phyloP scores from a whole-genome alignment of 148 eudicot species.

The Nepenthes mirabilis region DNA sequence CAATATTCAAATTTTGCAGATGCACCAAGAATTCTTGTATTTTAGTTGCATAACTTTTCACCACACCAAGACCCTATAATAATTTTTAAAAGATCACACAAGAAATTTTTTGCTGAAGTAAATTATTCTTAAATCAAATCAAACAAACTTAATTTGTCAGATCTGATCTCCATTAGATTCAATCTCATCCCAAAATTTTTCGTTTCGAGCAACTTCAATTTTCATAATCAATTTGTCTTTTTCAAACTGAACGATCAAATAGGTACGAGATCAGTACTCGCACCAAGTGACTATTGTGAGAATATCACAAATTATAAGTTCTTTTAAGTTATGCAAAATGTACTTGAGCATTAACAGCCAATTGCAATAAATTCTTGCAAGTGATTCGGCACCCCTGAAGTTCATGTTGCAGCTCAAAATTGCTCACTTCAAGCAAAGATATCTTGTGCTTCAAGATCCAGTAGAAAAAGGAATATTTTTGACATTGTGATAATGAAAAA shows the following conservation, averaged over 20 bases:
- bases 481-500: neutral
- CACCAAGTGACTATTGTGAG: neutral
- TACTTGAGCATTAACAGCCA: constrained; percentile 93
- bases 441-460: constrained; percentile 86
- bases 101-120: neutral
- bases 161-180: constrained; percentile 49
- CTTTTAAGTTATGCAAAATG: constrained; percentile 1
- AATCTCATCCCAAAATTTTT: constrained; percentile 79
- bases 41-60: constrained; percentile 52
- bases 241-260: constrained; percentile 44
- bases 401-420: constrained; percentile 59
- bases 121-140: neutral
- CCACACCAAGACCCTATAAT: constrained; percentile 51
- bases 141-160: constrained; percentile 4
- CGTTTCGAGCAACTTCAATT: constrained; percentile 64
- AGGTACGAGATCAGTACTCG: constrained; percentile 4
- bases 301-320: neutral
- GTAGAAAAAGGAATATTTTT: neutral
- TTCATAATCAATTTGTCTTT: constrained; percentile 59
- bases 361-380: constrained; percentile 63
- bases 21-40: constrained; percentile 66
- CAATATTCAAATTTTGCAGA: constrained; percentile 21
- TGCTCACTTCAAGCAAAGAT: constrained; percentile 82
- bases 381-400: constrained; percentile 52
- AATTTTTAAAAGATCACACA: neutral